phyloP scores from a whole-genome alignment of 345 rosid genomes.

The Gossypium australe region DNA sequence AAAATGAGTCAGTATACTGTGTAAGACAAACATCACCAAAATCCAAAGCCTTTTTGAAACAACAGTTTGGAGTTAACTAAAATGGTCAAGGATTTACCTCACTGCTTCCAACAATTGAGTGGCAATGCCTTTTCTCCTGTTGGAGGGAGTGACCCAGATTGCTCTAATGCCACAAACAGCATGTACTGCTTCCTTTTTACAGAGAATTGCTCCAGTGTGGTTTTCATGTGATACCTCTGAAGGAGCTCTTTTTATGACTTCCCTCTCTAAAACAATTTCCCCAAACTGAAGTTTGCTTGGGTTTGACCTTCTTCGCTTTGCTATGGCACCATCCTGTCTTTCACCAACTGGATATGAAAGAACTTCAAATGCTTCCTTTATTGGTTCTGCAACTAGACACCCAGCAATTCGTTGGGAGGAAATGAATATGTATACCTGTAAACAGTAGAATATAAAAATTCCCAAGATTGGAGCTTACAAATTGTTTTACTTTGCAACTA shows the following conservation, averaged over 20 bases:
- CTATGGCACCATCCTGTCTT: constrained; percentile 5
- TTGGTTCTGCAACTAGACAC: constrained; percentile 75
- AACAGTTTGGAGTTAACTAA: neutral
- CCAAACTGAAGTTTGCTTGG: constrained; percentile 63
- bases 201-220: constrained; percentile 41
- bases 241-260: constrained; percentile 36
- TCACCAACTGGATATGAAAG: constrained; percentile 28
- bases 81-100: constrained; percentile 39
- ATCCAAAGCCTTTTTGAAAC: neutral
- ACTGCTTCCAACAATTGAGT: constrained; percentile 60
- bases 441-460: neutral
- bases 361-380: constrained; percentile 66
- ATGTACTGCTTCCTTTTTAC: constrained; percentile 46
- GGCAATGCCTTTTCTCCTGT: constrained; percentile 75
- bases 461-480: neutral
- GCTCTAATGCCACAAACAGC: constrained; percentile 84
- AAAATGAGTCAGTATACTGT: neutral
- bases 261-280: constrained; percentile 48
- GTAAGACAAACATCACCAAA: neutral
- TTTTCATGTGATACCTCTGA: constrained; percentile 19
- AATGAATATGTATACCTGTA: constrained; percentile 70
- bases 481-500: neutral
- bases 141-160: constrained; percentile 78
- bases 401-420: constrained; percentile 59
- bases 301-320: constrained; percentile 27